These are phyloP conservation scores for Backusella tarrabulga DNA, from an alignment of 192 early-diverging fungal genomes.

Conservation along the genomic window DNA sequence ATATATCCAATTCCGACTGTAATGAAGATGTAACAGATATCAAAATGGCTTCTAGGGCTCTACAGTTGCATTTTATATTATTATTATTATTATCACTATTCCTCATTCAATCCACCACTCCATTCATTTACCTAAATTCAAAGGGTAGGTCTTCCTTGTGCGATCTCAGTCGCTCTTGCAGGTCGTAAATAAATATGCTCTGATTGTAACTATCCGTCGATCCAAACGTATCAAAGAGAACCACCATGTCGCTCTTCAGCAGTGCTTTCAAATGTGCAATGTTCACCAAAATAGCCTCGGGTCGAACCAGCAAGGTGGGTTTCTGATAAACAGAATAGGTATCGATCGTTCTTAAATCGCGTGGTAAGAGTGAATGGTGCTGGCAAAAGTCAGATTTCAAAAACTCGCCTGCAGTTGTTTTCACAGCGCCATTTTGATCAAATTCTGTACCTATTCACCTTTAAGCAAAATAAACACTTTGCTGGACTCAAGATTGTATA, in stretches of 20 bases:
- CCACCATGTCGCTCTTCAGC: slow-evolving; percentile 74
- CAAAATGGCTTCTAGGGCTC: slow-evolving; percentile 81
- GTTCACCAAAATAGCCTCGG: slow-evolving; percentile 81
- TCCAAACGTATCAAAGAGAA: slow-evolving; percentile 75
- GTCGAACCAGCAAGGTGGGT: slow-evolving; percentile 80
- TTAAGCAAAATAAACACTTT: neutral
- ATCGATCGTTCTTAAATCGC: slow-evolving; percentile 84
- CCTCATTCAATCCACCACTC: neutral
- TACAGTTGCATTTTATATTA: too few species aligned
- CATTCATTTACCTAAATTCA: slow-evolving; percentile 47
- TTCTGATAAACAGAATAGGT: slow-evolving; percentile 74
- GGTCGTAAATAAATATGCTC: slow-evolving; percentile 73
- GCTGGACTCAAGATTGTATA: neutral
- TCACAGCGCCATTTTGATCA: slow-evolving; percentile 66
- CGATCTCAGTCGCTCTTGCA: slow-evolving; percentile 67
- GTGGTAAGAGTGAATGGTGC: slow-evolving; percentile 73
- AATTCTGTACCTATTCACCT: slow-evolving; percentile 58
- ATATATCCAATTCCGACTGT: slow-evolving; percentile 68
- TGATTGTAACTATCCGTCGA: slow-evolving; percentile 69
- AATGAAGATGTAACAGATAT: slow-evolving; percentile 66
- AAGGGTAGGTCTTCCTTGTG: slow-evolving; percentile 50
- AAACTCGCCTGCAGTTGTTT: slow-evolving; percentile 71
- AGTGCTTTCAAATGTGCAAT: slow-evolving; percentile 79
- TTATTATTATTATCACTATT: neutral
- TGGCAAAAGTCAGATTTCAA: slow-evolving; percentile 77